phyloP scores from a whole-genome alignment of 2,329 filamentous ascomycete genomes.

The Alternaria burnsii region DNA sequence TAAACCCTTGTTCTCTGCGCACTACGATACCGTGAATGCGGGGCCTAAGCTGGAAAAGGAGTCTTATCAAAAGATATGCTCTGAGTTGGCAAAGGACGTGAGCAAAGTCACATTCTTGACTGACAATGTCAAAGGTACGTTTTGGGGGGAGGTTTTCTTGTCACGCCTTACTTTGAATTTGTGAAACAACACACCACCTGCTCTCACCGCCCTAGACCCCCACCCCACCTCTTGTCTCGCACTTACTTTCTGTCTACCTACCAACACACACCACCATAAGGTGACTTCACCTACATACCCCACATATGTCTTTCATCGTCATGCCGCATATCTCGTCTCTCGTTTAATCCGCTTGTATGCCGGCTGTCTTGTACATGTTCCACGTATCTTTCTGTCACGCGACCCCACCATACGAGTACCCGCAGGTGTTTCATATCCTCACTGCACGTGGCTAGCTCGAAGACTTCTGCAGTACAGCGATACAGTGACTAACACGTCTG shows the following conservation, averaged over 20 bases:
- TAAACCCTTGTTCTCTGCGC: constrained; percentile 47
- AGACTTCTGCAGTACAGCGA: background rate
- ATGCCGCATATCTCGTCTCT: constrained; percentile 7
- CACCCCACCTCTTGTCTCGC: constrained; percentile 18
- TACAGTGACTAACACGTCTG: constrained; percentile 24
- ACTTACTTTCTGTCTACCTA: background rate
- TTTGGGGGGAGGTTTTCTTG: background rate
- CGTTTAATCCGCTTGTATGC: background rate
- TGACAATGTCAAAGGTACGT: constrained; percentile 72
- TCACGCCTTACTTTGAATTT: no score
- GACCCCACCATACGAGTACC: constrained; percentile 1
- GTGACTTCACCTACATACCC: constrained; percentile 2
- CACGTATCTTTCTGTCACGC: constrained; percentile 9
- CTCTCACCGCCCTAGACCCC: constrained; percentile 7
- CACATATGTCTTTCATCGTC: background rate
- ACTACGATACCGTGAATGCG: constrained; percentile 82
- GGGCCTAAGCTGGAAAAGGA: constrained; percentile 72
- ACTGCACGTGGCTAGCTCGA: background rate
- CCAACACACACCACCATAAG: constrained; percentile 4
- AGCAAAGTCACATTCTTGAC: constrained; percentile 78
- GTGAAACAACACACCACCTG: constrained; percentile 20
- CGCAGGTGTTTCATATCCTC: constrained; percentile 3
- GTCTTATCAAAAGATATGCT: constrained; percentile 74
- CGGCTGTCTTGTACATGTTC: background rate
- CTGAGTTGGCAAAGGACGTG: constrained; percentile 55